Percentiles rank a stretch among this genome's conserved stretches.
phyloP scores from a whole-genome alignment of 1,139 yeast species.

The Hansenula sp. region DNA sequence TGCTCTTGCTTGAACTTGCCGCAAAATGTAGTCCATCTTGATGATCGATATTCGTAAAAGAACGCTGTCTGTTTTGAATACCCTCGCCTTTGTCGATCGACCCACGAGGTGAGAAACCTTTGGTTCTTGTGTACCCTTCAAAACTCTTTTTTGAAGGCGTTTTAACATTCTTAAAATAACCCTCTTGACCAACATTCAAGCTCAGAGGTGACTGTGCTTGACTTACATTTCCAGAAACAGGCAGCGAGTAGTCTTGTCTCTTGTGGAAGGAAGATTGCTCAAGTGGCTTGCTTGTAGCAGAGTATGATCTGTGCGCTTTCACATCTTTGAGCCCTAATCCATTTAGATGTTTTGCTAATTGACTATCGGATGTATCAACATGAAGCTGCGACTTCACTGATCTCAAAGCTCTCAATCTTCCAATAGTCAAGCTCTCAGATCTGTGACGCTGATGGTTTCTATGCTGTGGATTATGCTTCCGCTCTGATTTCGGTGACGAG shows the following conservation, averaged over 20 bases:
- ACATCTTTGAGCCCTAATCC: constrained; percentile 4
- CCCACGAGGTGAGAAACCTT: neutral
- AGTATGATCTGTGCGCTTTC: constrained; percentile 15
- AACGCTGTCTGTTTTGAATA: neutral
- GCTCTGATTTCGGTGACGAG: neutral
- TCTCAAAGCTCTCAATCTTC: constrained; percentile 12
- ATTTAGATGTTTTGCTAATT: neutral
- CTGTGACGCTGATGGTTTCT: constrained; percentile 19
- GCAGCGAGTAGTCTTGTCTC: constrained; percentile 4
- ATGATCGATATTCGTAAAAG: neutral
- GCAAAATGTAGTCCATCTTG: neutral
- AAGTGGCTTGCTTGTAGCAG: constrained; percentile 11
- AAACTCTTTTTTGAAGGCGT: neutral
- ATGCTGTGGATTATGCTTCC: neutral
- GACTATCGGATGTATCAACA: neutral
- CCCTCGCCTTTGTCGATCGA: neutral
- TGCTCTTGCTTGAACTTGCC: neutral
- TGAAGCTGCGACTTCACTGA: constrained; percentile 14
- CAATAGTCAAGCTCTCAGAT: constrained; percentile 18
- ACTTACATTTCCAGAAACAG: constrained; percentile 6
- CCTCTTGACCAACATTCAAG: constrained; percentile 4
- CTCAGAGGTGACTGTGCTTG: constrained; percentile 12
- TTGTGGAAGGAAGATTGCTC: constrained; percentile 1
- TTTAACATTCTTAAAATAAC: constrained; percentile 6
- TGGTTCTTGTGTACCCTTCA: constrained; percentile 1